phyloP scores from a whole-genome alignment of 768 basidiomycete genomes.

The Termitomyces sp. region DNA sequence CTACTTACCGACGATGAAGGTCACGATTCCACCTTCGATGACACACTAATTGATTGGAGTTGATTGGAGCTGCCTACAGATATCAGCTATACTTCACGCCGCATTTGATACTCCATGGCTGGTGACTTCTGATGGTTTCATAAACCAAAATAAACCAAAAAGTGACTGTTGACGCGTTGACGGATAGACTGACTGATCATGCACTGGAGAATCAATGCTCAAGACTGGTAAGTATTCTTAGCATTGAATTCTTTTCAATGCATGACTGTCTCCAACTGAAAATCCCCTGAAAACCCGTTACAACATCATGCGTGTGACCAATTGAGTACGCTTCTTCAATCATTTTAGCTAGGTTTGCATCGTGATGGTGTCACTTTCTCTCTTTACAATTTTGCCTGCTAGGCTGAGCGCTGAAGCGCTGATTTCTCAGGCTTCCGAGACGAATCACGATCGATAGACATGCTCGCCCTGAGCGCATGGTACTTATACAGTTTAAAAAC shows the following conservation, averaged over 20 bases:
- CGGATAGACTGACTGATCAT: background rate
- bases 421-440: background rate
- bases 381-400: background rate
- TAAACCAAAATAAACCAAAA: background rate
- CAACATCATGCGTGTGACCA: background rate
- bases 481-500: background rate
- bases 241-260: background rate
- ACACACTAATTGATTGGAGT: background rate
- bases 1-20: background rate
- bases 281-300: background rate
- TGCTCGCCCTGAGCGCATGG: background rate
- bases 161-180: background rate
- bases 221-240: background rate
- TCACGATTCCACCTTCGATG: background rate
- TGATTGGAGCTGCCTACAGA: background rate
- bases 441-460: background rate
- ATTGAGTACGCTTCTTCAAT: background rate
- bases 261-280: background rate
- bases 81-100: background rate
- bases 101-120: background rate
- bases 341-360: background rate
- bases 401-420: no score
- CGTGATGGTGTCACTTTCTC: background rate
- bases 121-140: background rate
- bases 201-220: background rate